phyloP scores from a whole-genome alignment of 257 asterid species.

The Paraleonurus japonicus region DNA sequence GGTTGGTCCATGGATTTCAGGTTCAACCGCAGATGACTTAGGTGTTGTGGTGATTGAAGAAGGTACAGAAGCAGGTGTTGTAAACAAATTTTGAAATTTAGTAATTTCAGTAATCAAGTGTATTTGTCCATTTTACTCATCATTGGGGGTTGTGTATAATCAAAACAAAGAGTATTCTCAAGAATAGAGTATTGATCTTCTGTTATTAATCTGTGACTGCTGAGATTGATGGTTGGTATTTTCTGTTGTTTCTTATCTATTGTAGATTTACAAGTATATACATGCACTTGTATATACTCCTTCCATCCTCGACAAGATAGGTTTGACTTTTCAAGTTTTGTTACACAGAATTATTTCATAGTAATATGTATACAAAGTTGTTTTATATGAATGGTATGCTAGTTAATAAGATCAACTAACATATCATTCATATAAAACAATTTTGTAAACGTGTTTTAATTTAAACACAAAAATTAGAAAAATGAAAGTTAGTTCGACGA shows the following conservation, averaged over 20 bases:
- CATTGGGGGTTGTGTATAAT: constrained; percentile 24
- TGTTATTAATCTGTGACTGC: background rate
- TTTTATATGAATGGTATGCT: too few species aligned
- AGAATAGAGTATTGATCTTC: constrained; percentile 18
- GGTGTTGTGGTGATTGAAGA: constrained; percentile 28
- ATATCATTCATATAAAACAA: too few species aligned
- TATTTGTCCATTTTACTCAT: background rate
- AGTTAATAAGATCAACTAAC: too few species aligned
- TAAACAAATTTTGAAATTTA: constrained; percentile 12
- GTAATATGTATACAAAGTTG: too few species aligned
- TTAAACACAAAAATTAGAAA: too few species aligned
- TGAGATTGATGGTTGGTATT: background rate
- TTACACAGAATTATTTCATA: too few species aligned
- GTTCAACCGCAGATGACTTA: constrained; percentile 45
- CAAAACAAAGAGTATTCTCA: background rate
- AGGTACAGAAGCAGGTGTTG: constrained; percentile 25
- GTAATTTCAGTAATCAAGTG: constrained; percentile 19
- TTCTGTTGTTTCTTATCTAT: background rate
- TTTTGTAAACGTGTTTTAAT: too few species aligned
- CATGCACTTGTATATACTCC: too few species aligned
- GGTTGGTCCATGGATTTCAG: constrained; percentile 62
- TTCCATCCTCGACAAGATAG: too few species aligned
- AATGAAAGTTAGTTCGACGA: too few species aligned
- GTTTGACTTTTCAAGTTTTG: too few species aligned
- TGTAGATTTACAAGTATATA: background rate